Percentiles rank a stretch among this genome's conserved stretches.
Evolutionary conservation across 2,329 filamentous ascomycete species (phyloP).

Genomic region (Hypoxylon sp.): DNA sequence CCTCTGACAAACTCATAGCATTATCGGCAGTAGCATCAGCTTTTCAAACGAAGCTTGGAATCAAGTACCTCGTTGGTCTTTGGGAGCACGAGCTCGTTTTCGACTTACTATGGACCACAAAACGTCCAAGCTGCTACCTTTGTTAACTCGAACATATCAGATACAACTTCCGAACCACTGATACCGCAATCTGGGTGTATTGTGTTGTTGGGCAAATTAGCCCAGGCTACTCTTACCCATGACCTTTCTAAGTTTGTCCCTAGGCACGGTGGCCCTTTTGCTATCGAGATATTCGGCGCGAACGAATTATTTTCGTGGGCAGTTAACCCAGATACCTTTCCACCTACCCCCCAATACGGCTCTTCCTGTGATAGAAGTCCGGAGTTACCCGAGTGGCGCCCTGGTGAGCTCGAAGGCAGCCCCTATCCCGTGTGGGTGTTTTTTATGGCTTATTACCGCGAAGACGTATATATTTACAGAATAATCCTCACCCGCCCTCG

Average conservation of each 20-base stretch:
- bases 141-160: not conserved
- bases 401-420: too few relatives aligned
- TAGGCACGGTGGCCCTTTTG: not conserved
- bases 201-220: not conserved
- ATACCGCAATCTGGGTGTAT: not conserved
- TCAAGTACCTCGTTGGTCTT: constrained; percentile 2
- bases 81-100: not conserved
- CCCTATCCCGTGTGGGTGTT: too few relatives aligned
- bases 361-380: too few relatives aligned
- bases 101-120: not conserved
- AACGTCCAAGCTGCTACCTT: not conserved
- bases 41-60: not conserved
- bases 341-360: not conserved
- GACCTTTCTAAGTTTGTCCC: not conserved
- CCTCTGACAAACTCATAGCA: constrained; percentile 1
- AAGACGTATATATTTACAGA: too few relatives aligned
- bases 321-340: not conserved
- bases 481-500: too few relatives aligned
- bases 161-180: not conserved
- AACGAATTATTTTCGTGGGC: not conserved
- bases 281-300: not conserved
- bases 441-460: too few relatives aligned
- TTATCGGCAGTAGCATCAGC: not conserved
- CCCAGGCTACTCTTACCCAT: not conserved
- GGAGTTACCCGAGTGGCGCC: too few relatives aligned